These are phyloP conservation scores for Tieghemostelium lacteum DNA, from an alignment of 78 protist species.

Conservation along the genomic window DNA sequence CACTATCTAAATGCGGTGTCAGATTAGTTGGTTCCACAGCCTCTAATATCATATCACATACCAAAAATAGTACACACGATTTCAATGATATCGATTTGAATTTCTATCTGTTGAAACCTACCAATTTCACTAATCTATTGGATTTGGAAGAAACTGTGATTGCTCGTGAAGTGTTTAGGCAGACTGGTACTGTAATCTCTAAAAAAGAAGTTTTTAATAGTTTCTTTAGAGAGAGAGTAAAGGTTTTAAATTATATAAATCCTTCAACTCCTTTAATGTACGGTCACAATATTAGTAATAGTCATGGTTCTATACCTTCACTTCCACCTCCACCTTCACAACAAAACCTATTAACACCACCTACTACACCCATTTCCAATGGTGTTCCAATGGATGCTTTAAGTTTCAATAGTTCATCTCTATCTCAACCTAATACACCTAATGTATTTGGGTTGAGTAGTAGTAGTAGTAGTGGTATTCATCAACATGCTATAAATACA, in stretches of 20 bases:
- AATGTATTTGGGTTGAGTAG: no score
- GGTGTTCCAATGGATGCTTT: no score
- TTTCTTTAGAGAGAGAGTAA: conserved; percentile 62
- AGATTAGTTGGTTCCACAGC: conserved; percentile 67
- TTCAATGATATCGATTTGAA: conserved; percentile 54
- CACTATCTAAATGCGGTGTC: conserved; percentile 34
- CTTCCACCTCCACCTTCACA: no score
- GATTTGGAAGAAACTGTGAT: conserved; percentile 66
- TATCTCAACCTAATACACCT: no score
- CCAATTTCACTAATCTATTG: conserved; percentile 20
- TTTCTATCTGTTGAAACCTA: conserved; percentile 7
- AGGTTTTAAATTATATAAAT: conserved; percentile 39
- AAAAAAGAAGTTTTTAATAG: conserved; percentile 65
- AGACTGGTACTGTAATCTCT: conserved; percentile 53
- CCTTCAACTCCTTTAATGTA: no score
- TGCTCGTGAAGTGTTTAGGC: conserved; percentile 44
- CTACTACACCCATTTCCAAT: no score
- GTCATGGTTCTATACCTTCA: no score
- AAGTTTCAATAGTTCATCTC: no score
- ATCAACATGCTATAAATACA: no score
- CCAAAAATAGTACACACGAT: background rate
- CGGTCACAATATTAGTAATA: no score
- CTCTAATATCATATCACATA: conserved; percentile 17
- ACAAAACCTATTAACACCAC: no score
- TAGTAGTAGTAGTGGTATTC: no score